Conservation (phyloP, 441 rosid species). For the Adansonia rubrostipa region DNA sequence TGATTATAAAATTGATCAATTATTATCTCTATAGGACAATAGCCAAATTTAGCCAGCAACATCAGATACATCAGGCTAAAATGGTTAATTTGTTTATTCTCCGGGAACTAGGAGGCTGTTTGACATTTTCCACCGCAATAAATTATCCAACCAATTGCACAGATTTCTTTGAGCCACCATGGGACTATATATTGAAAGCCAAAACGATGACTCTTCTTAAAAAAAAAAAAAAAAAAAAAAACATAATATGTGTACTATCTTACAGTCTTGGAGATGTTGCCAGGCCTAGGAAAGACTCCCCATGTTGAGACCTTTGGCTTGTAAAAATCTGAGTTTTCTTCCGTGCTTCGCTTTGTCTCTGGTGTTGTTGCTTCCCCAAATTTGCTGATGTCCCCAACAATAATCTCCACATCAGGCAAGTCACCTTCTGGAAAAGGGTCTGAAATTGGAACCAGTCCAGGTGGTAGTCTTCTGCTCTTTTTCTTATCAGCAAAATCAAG, state of each 20-base stretch:
- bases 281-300: conserved; percentile 93
- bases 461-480: conserved; percentile 65
- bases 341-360: conserved; percentile 41
- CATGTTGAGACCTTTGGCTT: conserved; percentile 89
- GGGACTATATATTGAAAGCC: neutral
- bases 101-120: neutral
- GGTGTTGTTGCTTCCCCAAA: conserved; percentile 40
- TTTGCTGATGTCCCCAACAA: conserved; percentile 74
- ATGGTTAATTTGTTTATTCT: conserved; percentile 7
- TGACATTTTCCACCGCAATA: neutral
- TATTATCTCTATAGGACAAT: neutral
- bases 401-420: conserved; percentile 78
- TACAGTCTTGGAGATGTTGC: conserved; percentile 84
- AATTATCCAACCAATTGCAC: neutral
- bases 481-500: conserved; percentile 81
- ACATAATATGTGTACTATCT: conserved; percentile 8
- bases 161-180: neutral
- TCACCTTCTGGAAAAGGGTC: conserved; percentile 66
- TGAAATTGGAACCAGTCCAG: conserved; percentile 64
- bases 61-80: neutral
- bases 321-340: conserved; percentile 54
- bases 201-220: neutral
- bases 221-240: too few species aligned
- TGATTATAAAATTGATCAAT: neutral
- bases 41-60: neutral